phyloP scores from a whole-genome alignment of 208 protist genomes.

The Trypanosoma platydactyli region DNA sequence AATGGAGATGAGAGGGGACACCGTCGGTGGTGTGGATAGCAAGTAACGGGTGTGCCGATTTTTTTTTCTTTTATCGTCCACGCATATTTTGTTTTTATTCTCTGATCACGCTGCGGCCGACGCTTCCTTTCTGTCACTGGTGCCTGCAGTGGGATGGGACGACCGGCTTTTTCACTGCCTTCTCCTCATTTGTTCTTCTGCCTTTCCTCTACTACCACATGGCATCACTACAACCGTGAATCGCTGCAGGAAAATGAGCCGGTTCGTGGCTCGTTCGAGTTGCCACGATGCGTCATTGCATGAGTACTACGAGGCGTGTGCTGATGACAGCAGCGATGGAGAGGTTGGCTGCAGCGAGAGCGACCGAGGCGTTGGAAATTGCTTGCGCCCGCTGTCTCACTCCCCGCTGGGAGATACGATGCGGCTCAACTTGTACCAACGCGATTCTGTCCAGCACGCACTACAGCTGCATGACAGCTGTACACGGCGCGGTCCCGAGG shows the following conservation, averaged over 20 bases:
- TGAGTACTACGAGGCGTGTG: conserved; percentile 59
- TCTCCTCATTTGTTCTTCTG: conserved; percentile 1
- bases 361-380: conserved; percentile 15
- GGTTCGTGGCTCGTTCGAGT: neutral
- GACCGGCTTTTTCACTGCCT: neutral
- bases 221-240: no score
- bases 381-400: conserved; percentile 26
- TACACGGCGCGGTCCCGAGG: conserved; percentile 3
- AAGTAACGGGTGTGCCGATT: no score
- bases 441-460: conserved; percentile 25
- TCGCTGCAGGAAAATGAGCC: conserved; percentile 18
- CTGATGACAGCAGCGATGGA: conserved; percentile 1
- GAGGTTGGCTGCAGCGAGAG: conserved; percentile 12
- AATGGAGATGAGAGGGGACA: no score
- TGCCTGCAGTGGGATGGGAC: no score
- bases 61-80: no score
- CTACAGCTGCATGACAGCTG: neutral
- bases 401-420: conserved; percentile 40
- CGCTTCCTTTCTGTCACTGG: no score
- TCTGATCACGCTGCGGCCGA: no score
- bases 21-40: no score
- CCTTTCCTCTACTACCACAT: no score
- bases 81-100: no score
- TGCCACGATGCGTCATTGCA: conserved; percentile 35
- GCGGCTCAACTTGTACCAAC: conserved; percentile 30